phyloP scores from a whole-genome alignment of 305 asterid species.

The Solanum chacoense region DNA sequence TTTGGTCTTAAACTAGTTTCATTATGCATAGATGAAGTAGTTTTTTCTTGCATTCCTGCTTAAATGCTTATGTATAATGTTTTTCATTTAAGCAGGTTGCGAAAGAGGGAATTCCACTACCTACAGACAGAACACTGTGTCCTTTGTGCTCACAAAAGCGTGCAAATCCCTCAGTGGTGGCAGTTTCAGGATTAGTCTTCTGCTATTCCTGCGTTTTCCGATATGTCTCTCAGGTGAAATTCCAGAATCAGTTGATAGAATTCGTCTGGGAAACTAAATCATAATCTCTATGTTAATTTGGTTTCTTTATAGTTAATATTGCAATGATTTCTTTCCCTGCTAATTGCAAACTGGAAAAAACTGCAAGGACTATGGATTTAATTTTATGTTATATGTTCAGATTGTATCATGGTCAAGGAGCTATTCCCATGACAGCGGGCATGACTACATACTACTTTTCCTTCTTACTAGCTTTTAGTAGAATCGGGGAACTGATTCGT shows the following conservation, averaged over 20 bases:
- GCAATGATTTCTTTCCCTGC: neutral
- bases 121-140: slow-evolving; percentile 68
- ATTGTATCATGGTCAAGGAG: neutral
- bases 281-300: neutral
- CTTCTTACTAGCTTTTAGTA: neutral
- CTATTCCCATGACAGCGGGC: neutral
- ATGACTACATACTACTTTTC: neutral
- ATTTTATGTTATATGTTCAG: neutral
- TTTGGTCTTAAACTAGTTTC: neutral
- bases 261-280: neutral
- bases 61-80: neutral
- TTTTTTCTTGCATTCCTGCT: neutral
- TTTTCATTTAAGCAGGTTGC: slow-evolving; percentile 52
- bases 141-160: slow-evolving; percentile 90
- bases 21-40: neutral
- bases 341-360: neutral
- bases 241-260: neutral
- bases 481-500: neutral
- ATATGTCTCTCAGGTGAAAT: slow-evolving; percentile 78
- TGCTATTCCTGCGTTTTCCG: slow-evolving; percentile 93
- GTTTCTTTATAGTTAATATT: neutral
- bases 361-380: neutral
- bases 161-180: slow-evolving; percentile 75
- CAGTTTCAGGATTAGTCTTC: slow-evolving; percentile 91
- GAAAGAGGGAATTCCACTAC: slow-evolving; percentile 84